Evolutionary conservation across 2,329 filamentous ascomycete species (phyloP).

Genomic region (Neofusicoccum sp.): DNA sequence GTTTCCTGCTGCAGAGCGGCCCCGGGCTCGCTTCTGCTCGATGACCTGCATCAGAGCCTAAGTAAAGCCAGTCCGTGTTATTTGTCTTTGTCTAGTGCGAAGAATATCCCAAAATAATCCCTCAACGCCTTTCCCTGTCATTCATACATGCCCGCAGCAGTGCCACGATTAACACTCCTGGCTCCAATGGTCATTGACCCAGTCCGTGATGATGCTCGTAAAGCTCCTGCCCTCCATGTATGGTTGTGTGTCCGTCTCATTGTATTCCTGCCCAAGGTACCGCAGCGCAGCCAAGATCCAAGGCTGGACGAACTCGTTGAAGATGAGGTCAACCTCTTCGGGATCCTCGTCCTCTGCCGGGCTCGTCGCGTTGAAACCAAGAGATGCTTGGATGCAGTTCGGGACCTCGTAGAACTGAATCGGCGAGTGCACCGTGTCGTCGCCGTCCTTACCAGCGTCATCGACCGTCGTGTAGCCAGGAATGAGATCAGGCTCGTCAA

Average conservation of each 20-base stretch:
- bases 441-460: slow-evolving; percentile 77
- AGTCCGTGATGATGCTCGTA: slow-evolving; percentile 58
- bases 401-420: slow-evolving; percentile 76
- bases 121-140: neutral
- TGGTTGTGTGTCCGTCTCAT: slow-evolving; percentile 49
- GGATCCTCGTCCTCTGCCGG: slow-evolving; percentile 46
- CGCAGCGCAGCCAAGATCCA: slow-evolving; percentile 76
- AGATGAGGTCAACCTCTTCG: slow-evolving; percentile 79
- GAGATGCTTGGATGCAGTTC: slow-evolving; percentile 74
- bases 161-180: slow-evolving; percentile 14
- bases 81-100: neutral
- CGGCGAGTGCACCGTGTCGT: slow-evolving; percentile 79
- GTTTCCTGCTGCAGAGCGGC: neutral
- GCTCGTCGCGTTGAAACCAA: slow-evolving; percentile 55
- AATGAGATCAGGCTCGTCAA: slow-evolving; percentile 49
- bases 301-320: slow-evolving; percentile 84
- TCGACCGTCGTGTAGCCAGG: slow-evolving; percentile 89
- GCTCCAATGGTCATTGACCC: slow-evolving; percentile 58
- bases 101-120: neutral
- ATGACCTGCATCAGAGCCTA: neutral
- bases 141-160: neutral
- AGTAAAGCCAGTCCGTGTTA: neutral
- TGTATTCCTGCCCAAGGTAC: slow-evolving; percentile 53
- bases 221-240: slow-evolving; percentile 56
- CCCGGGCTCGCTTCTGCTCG: neutral